Base-by-base conservation (phyloP, 1,284 basidiomycete species). In the Exobasidium cylindrosporum region DNA sequence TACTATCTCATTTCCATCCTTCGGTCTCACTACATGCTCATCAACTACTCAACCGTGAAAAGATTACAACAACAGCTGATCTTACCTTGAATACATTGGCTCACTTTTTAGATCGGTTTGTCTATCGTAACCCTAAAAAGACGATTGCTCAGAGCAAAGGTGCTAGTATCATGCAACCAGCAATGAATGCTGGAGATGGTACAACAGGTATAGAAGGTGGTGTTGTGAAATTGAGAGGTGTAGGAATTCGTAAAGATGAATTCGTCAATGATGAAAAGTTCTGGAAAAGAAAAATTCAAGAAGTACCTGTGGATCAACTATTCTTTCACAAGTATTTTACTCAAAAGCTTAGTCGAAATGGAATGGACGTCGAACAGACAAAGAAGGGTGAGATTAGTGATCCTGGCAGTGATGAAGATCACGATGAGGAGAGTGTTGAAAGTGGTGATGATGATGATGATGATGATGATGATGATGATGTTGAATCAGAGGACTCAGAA, bases 61-160 rank as follows among this genome's bases (percentile, higher is more conserved):
- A 81, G 4, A 75, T 97, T 32, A 91, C 90, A 0, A 89, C 90
- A 21, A 88, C 86, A 6, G 85, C 92, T 0, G 94, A 98, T 79
- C 88, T 98, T 58, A 88, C 90, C 10, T 87, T 93, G 62, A 93
- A 97, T 83, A 95, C 93, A 0, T 86, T 97, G 21, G 88, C 91
- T 1, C 92, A 92, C 72, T 95, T 96, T 84, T 84, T 95, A 32
- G 92, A 95, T 75, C 83, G 86, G 28, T 89, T 89, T 81, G 90
- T 97, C 30, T 97, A 93, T 84, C 91, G 93, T 78, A 97, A 97
- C 80, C 89, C 94, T 1, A 98, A 97, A 83, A 91, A 94, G 81
- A 87, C 85, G 49, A 82, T 86, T 2, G 77, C 82, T 11, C 89
- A 88, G 68, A 90, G 92, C 24, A 85, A 87, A 1, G 91, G 89